Percentiles rank a stretch among this genome's conserved stretches.
Conservation (phyloP, 495 filamentous ascomycete species). For the Aspergillus asperescens region DNA sequence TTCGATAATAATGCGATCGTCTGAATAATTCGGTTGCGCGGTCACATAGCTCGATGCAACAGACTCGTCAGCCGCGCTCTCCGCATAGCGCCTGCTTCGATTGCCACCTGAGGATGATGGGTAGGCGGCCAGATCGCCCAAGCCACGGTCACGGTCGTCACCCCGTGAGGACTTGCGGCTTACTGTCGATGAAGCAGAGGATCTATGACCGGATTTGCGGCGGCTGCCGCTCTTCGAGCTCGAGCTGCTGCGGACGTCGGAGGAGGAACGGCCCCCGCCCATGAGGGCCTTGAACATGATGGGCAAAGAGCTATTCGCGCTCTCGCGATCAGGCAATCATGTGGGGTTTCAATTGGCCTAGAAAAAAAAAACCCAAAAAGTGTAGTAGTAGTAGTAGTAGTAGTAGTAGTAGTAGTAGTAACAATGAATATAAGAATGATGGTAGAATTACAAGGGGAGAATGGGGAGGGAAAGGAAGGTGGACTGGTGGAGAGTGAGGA, state of each 20-base stretch:
- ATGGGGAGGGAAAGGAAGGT: constrained; percentile 11
- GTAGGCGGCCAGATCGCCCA: constrained; percentile 37
- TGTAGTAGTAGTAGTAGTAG: not conserved
- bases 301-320: constrained; percentile 28
- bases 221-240: constrained; percentile 30
- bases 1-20: constrained; percentile 29
- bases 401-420: not conserved
- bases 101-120: constrained; percentile 35
- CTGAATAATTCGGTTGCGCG: constrained; percentile 37
- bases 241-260: constrained; percentile 35
- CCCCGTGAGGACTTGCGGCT: constrained; percentile 49
- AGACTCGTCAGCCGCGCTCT: constrained; percentile 42
- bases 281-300: constrained; percentile 45
- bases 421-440: not conserved
- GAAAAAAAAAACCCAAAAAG: not conserved
- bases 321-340: constrained; percentile 30
- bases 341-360: constrained; percentile 24
- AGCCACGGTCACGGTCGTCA: constrained; percentile 50
- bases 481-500: constrained; percentile 2
- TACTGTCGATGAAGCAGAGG: constrained; percentile 29
- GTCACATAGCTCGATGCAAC: constrained; percentile 52
- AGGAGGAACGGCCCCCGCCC: constrained; percentile 39
- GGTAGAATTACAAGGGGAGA: not conserved
- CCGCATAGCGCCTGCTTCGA: constrained; percentile 31
- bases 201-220: constrained; percentile 33